Conservation (phyloP, 148 eudicot genomes). For the Dysphania ambrosioides region DNA sequence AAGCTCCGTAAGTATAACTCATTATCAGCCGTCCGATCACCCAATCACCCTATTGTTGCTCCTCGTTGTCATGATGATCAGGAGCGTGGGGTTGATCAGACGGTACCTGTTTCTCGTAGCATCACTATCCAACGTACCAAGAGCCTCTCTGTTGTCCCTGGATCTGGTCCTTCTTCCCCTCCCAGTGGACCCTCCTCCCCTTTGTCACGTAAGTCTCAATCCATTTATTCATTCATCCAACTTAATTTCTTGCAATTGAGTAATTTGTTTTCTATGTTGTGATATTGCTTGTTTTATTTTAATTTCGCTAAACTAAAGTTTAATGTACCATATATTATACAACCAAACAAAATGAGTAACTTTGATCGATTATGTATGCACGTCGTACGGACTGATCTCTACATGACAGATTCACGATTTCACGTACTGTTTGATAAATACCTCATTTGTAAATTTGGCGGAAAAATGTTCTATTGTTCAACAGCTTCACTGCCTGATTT, state of each 20-base stretch:
- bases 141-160: conserved; percentile 25
- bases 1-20: conserved; percentile 54
- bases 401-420: too few species aligned
- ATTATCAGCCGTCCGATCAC: conserved; percentile 42
- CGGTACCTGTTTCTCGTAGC: conserved; percentile 36
- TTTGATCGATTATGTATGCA: too few species aligned
- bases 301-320: too few species aligned
- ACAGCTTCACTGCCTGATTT: not conserved
- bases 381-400: too few species aligned
- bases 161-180: conserved; percentile 50
- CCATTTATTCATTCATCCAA: too few species aligned
- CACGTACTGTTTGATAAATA: too few species aligned
- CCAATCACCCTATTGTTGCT: conserved; percentile 14
- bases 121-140: conserved; percentile 38
- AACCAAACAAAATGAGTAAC: too few species aligned
- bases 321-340: too few species aligned
- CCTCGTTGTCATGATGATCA: not conserved
- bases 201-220: conserved; percentile 41
- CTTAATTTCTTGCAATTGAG: not conserved
- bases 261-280: too few species aligned
- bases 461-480: not conserved
- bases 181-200: conserved; percentile 48
- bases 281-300: too few species aligned
- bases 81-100: not conserved
- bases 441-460: not conserved